Percentiles rank a stretch among this genome's conserved stretches.
Conservation (phyloP, 352 stramenopile species). For the Phytophthora megakarya region DNA sequence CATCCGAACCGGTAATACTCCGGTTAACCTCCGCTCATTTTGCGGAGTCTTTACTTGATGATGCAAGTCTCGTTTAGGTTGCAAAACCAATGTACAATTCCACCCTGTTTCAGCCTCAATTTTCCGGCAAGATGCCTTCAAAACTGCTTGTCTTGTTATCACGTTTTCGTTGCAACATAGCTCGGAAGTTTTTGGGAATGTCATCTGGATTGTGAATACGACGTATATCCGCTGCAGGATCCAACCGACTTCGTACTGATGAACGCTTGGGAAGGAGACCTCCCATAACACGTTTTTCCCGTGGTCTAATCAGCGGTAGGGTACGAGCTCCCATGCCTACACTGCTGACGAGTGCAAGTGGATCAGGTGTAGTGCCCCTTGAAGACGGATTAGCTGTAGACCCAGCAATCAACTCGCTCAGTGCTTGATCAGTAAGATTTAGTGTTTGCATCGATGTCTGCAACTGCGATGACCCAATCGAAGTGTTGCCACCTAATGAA, state of each 20-base stretch:
- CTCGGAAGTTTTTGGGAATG: constrained; percentile 75
- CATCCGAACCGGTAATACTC: too few species aligned
- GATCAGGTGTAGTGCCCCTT: constrained; percentile 19
- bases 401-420: constrained; percentile 28
- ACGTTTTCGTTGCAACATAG: constrained; percentile 60
- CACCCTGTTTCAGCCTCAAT: constrained; percentile 6
- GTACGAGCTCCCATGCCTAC: constrained; percentile 43
- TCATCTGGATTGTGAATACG: constrained; percentile 73
- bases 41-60: too few species aligned
- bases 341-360: constrained; percentile 35
- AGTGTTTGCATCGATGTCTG: constrained; percentile 20
- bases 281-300: constrained; percentile 69
- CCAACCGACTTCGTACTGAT: constrained; percentile 59
- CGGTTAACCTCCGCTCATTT: too few species aligned
- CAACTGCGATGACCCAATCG: constrained; percentile 5
- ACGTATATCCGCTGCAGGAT: constrained; percentile 68
- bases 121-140: constrained; percentile 41
- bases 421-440: constrained; percentile 25
- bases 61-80: too few species aligned
- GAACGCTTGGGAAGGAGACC: constrained; percentile 71
- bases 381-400: constrained; percentile 20
- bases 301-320: constrained; percentile 57
- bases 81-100: not conserved
- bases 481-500: not conserved
- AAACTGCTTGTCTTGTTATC: constrained; percentile 41